These are phyloP conservation scores for Trapa bicornis DNA, from an alignment of 345 rosid species.

Conservation along the genomic window DNA sequence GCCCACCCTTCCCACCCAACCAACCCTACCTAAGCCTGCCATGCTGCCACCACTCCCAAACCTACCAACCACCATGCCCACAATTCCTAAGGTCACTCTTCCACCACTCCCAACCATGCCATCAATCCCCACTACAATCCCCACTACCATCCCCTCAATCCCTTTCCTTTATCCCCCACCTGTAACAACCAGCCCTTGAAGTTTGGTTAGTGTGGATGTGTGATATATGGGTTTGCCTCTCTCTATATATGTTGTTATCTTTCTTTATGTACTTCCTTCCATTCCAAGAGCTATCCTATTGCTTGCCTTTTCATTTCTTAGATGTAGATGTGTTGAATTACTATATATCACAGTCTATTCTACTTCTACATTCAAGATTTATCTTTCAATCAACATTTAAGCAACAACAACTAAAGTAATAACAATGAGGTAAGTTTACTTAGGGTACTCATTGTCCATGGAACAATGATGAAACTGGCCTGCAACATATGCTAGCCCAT, in stretches of 20 bases:
- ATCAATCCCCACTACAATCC: conserved; percentile 13
- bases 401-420: neutral
- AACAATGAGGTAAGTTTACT: neutral
- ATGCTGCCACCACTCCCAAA: conserved; percentile 10
- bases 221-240: neutral
- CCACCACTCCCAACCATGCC: conserved; percentile 22
- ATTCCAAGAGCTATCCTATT: neutral
- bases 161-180: conserved; percentile 27
- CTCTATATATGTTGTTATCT: neutral
- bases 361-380: neutral
- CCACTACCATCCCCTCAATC: conserved; percentile 21
- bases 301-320: neutral
- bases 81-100: conserved; percentile 6
- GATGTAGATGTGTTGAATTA: neutral
- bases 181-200: conserved; percentile 12
- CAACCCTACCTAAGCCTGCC: neutral
- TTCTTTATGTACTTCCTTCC: neutral
- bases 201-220: neutral
- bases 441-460: neutral
- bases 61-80: conserved; percentile 6
- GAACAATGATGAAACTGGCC: neutral
- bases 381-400: neutral
- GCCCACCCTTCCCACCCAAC: conserved; percentile 9
- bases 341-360: neutral
- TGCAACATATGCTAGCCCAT: too few species aligned